Evolutionary conservation across 2,329 filamentous ascomycete genomes (phyloP), one percentile per base, ranked within the genome.

Genomic region (Lecanoromycetidae sp.): DNA sequence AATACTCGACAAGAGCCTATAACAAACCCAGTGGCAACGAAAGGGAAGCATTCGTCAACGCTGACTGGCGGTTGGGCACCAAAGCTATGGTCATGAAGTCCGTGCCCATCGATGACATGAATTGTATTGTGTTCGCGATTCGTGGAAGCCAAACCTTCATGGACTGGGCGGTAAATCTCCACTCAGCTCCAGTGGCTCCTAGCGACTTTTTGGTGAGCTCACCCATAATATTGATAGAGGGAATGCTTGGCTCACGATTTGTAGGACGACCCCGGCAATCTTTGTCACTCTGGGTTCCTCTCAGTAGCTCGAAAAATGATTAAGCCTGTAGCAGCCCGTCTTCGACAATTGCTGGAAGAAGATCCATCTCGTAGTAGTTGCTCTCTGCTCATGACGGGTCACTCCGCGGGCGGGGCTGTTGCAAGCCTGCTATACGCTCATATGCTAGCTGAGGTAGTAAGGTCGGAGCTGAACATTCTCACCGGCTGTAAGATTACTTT

Each of bases 41-140:
- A 61, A 71, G 72, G 10, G 77, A 84, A 55, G 72, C 80, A 2
- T 82, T 84, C 55, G 72, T 91, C 29, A 72, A 79, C 29, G 77
- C 83, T 3, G 78, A 87, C 61, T 84, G 80, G 74, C 71, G 72
- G 17, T 71, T 75, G 3, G 84, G 84, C n/a, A 83, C 84, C 1
- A 90, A 88, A 60, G 82, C 86, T 20, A 90, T 90, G 80, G 79
- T 84, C 13, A 80, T 93, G 59, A 90, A 88, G 59, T 86, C 82
- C 0, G 73, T 88, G 0, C 78, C 84, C 1, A 77, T 87, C 60
- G 85, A 91, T 57, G 72, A 85, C 57, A 79, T 81, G 67, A 78
- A 84, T 59, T 80, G 81, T 15, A 81, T 94, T 46, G 82, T 93
- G 9, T 84, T 94, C 57, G 85, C 87, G 12, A 84, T 94, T 52